Base-by-base conservation (phyloP, 2,329 filamentous ascomycete species). In the Hysterium pulicare region DNA sequence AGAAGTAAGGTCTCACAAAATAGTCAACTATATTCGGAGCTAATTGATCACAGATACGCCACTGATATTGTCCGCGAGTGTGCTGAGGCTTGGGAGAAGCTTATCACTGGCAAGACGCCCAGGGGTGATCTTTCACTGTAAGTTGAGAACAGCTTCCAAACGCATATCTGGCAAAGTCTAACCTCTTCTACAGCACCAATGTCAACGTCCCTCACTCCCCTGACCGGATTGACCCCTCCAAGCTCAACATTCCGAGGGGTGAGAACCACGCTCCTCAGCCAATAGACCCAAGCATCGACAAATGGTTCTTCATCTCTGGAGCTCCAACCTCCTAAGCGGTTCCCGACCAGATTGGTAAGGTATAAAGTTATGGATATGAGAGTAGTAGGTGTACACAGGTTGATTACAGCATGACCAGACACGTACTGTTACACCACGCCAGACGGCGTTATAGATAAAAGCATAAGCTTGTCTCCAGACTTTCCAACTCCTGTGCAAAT, bases 251-350 rank as follows among this genome's bases (percentile, higher is more conserved):
- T 56, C 88, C 90, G 47, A 66, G 79, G 51, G 77, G 87, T 73
- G 80, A 96, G 81, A 84, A 94, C 64, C 77, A 94, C 45, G 69
- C 80, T 42, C 83, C 93, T 47, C 91, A 85, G 54, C 90, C 91
- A 65, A 95, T 98, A 61, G 93, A 98, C 68, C 81, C 83, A 68
- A 94, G 85, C 73, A 95, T 97, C 67, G 93, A 98, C 83, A 98
- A 98, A 84, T 98, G 93, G 93, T 98, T 98, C 86, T 98, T 97
- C 83, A 98, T 98, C 74, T 95, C 90, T 71, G 93, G 93, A 72
- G 93, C 93, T 67, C 88, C 90, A 59, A 72, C 71, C 51, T 66
- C 62, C 51, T 74, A 72, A 57, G 49, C 26, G 20, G 16, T 19
- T 13, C 23, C 16, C 7, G 31, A 26, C 23, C 17, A n/a, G 13